Percentiles rank a stretch among this genome's conserved stretches.
phyloP scores from a whole-genome alignment of 2,329 filamentous ascomycete species.

The Cadophora sp. region DNA sequence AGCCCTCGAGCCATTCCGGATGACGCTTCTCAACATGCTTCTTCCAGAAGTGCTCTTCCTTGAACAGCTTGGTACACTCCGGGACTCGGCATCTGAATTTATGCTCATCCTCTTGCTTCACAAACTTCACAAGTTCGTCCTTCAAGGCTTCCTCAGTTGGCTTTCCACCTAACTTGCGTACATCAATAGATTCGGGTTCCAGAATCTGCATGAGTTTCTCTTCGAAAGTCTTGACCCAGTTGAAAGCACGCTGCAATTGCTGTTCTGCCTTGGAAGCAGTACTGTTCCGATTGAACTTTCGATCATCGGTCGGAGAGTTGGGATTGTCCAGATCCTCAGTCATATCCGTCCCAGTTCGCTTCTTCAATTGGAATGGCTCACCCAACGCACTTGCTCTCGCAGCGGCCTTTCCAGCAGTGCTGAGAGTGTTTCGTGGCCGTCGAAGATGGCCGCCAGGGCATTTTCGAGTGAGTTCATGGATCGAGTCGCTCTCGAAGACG shows the following conservation, averaged over 20 bases:
- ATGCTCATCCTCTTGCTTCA: constrained; percentile 97
- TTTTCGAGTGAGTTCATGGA: constrained; percentile 94
- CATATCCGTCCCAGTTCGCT: constrained; percentile 64
- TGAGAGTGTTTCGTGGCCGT: constrained; percentile 85
- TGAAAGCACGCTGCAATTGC: constrained; percentile 92
- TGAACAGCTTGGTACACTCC: constrained; percentile 96
- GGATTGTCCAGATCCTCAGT: constrained; percentile 58
- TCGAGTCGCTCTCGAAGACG: constrained; percentile 96
- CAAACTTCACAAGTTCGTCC: constrained; percentile 84
- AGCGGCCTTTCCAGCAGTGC: constrained; percentile 81
- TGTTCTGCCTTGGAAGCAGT: constrained; percentile 81
- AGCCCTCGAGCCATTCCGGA: constrained; percentile 79
- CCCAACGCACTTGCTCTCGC: constrained; percentile 84
- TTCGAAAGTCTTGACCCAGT: constrained; percentile 99
- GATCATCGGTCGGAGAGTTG: constrained; percentile 71
- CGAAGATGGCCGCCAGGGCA: constrained; percentile 97
- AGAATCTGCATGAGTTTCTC: constrained; percentile 94
- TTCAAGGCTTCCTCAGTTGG: constrained; percentile 84
- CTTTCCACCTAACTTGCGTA: constrained; percentile 90
- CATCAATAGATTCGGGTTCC: constrained; percentile 85
- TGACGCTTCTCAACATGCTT: constrained; percentile 99
- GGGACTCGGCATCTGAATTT: constrained; percentile 97
- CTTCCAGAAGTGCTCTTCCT: constrained; percentile 95
- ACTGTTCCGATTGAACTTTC: constrained; percentile 67
- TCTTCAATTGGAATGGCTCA: constrained; percentile 84